phyloP scores from a whole-genome alignment of 306 rosid species.

The Inga laurina region DNA sequence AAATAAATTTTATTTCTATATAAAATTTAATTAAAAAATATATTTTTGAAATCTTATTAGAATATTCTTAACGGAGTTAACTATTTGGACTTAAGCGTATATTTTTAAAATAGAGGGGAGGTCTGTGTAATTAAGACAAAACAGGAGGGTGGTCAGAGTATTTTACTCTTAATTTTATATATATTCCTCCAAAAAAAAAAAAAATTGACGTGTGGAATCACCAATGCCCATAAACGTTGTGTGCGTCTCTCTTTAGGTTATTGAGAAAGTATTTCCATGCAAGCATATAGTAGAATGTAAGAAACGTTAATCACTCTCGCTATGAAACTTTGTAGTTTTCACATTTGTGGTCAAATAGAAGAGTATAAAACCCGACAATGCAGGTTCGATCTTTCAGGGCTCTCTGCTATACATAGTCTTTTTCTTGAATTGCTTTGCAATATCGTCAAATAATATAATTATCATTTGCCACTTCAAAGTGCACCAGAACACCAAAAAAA shows the following conservation, averaged over 20 bases:
- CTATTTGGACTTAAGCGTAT: too few relatives aligned
- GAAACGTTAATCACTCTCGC: not conserved
- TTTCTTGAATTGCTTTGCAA: too few relatives aligned
- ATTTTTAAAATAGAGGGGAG: too few relatives aligned
- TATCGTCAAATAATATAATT: too few relatives aligned
- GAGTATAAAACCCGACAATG: not conserved
- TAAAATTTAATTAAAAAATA: too few relatives aligned
- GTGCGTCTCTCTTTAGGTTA: not conserved
- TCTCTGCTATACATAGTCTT: not conserved
- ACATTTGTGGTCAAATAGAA: not conserved
- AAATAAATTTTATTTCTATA: too few relatives aligned
- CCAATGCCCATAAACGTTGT: not conserved
- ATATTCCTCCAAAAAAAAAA: not conserved
- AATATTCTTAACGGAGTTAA: too few relatives aligned
- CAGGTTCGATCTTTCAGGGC: not conserved
- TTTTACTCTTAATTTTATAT: not conserved
- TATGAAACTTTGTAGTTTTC: not conserved
- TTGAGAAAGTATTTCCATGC: not conserved
- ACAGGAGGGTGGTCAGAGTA: too few relatives aligned
- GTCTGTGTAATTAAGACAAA: too few relatives aligned
- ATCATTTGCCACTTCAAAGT: too few relatives aligned
- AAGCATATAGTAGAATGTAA: not conserved
- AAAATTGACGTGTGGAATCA: not conserved
- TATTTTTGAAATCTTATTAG: too few relatives aligned
- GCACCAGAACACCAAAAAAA: too few relatives aligned